Evolutionary conservation across 75 land plant species (phyloP), one percentile per base, ranked within the genome.

Genomic region (Cupressus sempervirens): DNA sequence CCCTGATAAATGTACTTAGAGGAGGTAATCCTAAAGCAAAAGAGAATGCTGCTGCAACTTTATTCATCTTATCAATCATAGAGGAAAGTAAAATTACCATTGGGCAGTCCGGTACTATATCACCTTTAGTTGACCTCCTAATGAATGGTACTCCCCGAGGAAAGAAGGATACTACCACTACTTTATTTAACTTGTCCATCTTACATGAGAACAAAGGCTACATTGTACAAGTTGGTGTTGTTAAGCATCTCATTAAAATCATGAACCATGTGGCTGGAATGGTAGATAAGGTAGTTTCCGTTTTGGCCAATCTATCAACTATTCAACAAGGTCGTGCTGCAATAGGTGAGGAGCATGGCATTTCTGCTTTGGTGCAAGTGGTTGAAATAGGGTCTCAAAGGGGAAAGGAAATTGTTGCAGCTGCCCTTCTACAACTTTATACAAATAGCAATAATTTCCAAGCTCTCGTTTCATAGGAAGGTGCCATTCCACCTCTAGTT

Each of bases 101-200:
- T 72, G 99, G 99, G 45, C 85, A 94, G 46, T 94, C 99, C 32
- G 96, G 99, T 65, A 98, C 99, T 35, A 93, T 97, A 23, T 85
- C 80, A 50, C 98, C 96, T n/a, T 88, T 97, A 70, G 98, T 97
- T 76, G 93, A 97, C 18, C 87, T 97, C 36, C 85, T 97, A 26
- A 93, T 91, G 74, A 92, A 93, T 86, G 99, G 99, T 29, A 92
- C 93, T 80, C 99, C 95, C 0, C 89, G 99, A 73, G 99, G 99
- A 23, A 95, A 97, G 90, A 97, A 94, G 82, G 99, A 97, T 88
- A 98, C 99, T 34, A 96, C 98, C 0, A 97, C 99, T 58, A 98
- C 99, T 80, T 90, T 97, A n/a, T n/a, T n/a, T n/a, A n/a, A n/a
- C n/a, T n/a, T n/a, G n/a, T n/a, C n/a, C n/a, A n/a, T n/a, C n/a